phyloP scores from a whole-genome alignment of 768 basidiomycete species.

The Russula virescens region DNA sequence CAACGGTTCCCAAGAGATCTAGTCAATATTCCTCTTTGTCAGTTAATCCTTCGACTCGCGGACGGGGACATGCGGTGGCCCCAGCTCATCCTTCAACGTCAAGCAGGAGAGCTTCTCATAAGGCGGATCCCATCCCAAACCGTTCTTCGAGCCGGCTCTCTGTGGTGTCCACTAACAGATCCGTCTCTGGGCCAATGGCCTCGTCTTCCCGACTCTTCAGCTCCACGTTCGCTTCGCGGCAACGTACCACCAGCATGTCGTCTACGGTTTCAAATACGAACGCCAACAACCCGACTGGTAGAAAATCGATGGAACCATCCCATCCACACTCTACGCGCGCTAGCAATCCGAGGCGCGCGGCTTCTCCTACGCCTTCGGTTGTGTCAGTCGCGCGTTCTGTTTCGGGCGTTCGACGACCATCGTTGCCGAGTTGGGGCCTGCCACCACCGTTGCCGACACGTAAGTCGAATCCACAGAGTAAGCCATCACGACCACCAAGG shows the following conservation, averaged over 20 bases:
- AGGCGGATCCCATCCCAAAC: conserved; percentile 29
- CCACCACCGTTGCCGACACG: conserved; percentile 54
- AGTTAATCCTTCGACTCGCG: conserved; percentile 28
- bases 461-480: conserved; percentile 44
- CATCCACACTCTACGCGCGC: conserved; percentile 37
- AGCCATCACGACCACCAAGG: conserved; percentile 35
- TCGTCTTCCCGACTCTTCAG: conserved; percentile 41
- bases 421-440: conserved; percentile 58
- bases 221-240: conserved; percentile 79
- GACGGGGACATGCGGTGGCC: conserved; percentile 35
- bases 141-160: conserved; percentile 60
- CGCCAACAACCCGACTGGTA: conserved; percentile 31
- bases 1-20: conserved; percentile 30
- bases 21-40: conserved; percentile 39
- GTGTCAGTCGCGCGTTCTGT: conserved; percentile 46
- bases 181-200: conserved; percentile 62
- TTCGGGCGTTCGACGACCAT: conserved; percentile 41
- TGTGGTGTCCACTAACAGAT: conserved; percentile 48
- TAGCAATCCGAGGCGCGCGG: conserved; percentile 36
- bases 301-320: conserved; percentile 31
- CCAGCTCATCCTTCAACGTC: conserved; percentile 41
- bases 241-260: conserved; percentile 64
- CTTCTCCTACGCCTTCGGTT: conserved; percentile 62
- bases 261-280: conserved; percentile 39
- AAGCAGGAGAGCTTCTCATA: conserved; percentile 47